A percentile compares a stretch with the other conserved stretches of the same genome.
Conservation (phyloP, 2,329 filamentous ascomycete genomes). For the Trichoderma endophyticum region DNA sequence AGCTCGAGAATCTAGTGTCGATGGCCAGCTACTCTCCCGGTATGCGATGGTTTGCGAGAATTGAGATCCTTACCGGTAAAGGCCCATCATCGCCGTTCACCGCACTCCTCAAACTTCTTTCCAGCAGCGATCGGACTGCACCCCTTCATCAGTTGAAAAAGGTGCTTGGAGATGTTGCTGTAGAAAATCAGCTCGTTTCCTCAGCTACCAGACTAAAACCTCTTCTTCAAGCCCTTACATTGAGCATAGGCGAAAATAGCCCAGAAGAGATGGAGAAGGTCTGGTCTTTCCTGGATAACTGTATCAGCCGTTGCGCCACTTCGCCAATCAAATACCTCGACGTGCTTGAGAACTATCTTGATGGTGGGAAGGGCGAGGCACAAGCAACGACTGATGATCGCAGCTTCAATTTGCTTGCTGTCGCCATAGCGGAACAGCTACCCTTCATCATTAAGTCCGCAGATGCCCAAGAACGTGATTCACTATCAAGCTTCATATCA, state of each 20-base stretch:
- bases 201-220: conserved; percentile 46
- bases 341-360: conserved; percentile 50
- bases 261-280: conserved; percentile 40
- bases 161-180: conserved; percentile 58
- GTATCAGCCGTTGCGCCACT: conserved; percentile 68
- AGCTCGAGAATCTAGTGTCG: conserved; percentile 75
- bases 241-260: conserved; percentile 22
- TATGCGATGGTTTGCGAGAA: conserved; percentile 88
- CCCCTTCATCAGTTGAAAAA: conserved; percentile 46
- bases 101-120: conserved; percentile 57
- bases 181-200: conserved; percentile 65
- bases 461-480: conserved; percentile 40
- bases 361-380: conserved; percentile 31
- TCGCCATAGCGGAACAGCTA: conserved; percentile 74
- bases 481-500: conserved; percentile 57
- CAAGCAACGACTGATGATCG: conserved; percentile 16
- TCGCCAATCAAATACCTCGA: conserved; percentile 84
- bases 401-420: conserved; percentile 58
- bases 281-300: conserved; percentile 78
- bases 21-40: conserved; percentile 77
- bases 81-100: conserved; percentile 60
- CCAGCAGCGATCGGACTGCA: conserved; percentile 29
- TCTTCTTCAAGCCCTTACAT: conserved; percentile 39
- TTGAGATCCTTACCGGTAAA: conserved; percentile 52
- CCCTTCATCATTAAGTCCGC: conserved; percentile 60